Conservation (phyloP, 129 eudicot genomes). For the Centrapalus pauciflorus region DNA sequence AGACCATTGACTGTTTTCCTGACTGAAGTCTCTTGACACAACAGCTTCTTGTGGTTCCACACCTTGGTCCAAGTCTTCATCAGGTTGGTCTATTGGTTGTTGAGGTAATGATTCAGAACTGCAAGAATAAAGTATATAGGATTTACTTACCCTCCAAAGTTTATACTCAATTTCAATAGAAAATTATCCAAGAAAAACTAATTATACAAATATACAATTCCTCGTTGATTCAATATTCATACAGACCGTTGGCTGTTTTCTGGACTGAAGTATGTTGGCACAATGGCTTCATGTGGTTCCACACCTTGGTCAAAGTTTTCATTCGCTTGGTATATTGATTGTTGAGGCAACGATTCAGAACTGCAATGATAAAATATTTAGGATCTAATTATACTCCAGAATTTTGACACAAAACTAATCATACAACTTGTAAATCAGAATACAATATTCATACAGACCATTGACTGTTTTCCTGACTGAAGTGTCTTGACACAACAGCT, state of each 20-base stretch:
- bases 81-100: not conserved
- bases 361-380: not conserved
- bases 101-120: slow-evolving; percentile 19
- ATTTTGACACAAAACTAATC: not conserved
- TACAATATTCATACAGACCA: slow-evolving; percentile 14
- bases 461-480: not conserved
- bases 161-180: no score
- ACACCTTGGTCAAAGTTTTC: not conserved
- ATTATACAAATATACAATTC: no score
- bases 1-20: not conserved
- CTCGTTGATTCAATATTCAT: no score
- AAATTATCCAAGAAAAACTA: no score
- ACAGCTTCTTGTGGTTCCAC: slow-evolving; percentile 17
- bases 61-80: slow-evolving; percentile 8
- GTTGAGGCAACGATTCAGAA: no score
- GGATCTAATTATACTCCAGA: not conserved
- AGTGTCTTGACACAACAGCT: slow-evolving; percentile 16
- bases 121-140: not conserved
- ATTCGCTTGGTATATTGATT: not conserved
- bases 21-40: slow-evolving; percentile 13
- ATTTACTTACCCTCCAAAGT: no score
- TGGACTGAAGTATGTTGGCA: no score
- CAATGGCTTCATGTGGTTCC: not conserved
- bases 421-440: not conserved
- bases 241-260: no score